Conservation (phyloP, 2,329 filamentous ascomycete genomes). For the Didymella pinodella region DNA sequence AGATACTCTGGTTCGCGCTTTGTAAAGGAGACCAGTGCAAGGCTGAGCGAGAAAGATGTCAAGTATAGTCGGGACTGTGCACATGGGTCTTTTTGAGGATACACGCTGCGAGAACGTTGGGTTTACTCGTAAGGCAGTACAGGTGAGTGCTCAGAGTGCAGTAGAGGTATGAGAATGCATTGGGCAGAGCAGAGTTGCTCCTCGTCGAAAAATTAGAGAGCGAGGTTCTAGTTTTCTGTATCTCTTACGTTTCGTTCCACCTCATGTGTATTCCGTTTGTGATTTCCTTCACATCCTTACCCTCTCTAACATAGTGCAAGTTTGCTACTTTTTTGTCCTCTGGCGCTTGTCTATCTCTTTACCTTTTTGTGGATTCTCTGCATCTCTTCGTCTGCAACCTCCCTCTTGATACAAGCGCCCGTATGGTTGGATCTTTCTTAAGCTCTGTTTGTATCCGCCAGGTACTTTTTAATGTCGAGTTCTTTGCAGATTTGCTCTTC, state of each 20-base stretch:
- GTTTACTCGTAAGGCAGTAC: neutral
- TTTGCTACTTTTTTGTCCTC: neutral
- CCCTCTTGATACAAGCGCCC: no score
- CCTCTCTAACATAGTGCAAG: neutral
- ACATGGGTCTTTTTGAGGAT: neutral
- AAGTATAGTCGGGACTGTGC: slow-evolving; percentile 23
- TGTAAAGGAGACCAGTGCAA: slow-evolving; percentile 38
- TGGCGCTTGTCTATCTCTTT: neutral
- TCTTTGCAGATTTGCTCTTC: no score
- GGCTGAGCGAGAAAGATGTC: slow-evolving; percentile 45
- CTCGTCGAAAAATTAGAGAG: neutral
- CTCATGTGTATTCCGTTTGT: neutral
- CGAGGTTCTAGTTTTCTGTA: neutral
- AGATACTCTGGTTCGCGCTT: slow-evolving; percentile 42
- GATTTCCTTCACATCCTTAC: neutral
- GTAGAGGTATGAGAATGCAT: neutral
- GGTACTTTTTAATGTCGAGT: no score
- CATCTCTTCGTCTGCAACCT: no score
- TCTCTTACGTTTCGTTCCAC: neutral
- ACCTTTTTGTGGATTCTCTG: neutral
- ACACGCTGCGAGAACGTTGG: neutral
- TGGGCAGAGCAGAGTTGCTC: neutral
- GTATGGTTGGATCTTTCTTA: no score
- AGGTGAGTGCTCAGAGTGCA: neutral
- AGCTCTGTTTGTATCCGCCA: no score